Evolutionary conservation across 768 basidiomycete species (phyloP).

Genomic region (Russula virescens): DNA sequence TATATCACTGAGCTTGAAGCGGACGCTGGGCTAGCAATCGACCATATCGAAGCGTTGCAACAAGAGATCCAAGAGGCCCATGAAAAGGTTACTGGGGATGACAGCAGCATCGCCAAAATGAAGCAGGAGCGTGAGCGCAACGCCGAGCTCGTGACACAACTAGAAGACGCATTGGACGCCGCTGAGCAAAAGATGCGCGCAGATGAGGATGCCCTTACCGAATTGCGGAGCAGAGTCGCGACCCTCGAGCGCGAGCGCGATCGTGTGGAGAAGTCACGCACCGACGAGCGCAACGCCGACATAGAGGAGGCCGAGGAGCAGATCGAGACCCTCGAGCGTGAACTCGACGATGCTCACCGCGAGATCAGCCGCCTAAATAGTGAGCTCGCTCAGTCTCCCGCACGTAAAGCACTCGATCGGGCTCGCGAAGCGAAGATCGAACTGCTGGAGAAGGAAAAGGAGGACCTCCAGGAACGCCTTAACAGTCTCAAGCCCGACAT

Average conservation of each 20-base stretch:
- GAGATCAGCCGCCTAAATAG: conserved; percentile 69
- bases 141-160: conserved; percentile 52
- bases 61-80: conserved; percentile 44
- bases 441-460: conserved; percentile 69
- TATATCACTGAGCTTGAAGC: conserved; percentile 58
- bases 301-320: conserved; percentile 42
- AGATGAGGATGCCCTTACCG: conserved; percentile 50
- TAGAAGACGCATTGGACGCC: conserved; percentile 72
- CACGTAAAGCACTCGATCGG: conserved; percentile 69
- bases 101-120: conserved; percentile 29
- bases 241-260: conserved; percentile 57
- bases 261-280: conserved; percentile 30
- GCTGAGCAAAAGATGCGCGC: conserved; percentile 64
- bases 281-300: conserved; percentile 28
- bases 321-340: conserved; percentile 60
- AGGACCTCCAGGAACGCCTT: conserved; percentile 68
- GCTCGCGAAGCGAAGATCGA: conserved; percentile 73
- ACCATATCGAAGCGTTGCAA: conserved; percentile 53
- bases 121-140: conserved; percentile 45
- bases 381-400: conserved; percentile 64
- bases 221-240: conserved; percentile 46
- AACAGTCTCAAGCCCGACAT: conserved; percentile 49
- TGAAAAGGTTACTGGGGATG: conserved; percentile 41
- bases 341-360: conserved; percentile 69
- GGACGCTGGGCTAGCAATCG: conserved; percentile 45